A percentile compares a stretch with the other conserved stretches of the same genome.
These are phyloP conservation scores for Hamigera avellanea DNA, from an alignment of 495 filamentous ascomycete species.

Conservation along the genomic window DNA sequence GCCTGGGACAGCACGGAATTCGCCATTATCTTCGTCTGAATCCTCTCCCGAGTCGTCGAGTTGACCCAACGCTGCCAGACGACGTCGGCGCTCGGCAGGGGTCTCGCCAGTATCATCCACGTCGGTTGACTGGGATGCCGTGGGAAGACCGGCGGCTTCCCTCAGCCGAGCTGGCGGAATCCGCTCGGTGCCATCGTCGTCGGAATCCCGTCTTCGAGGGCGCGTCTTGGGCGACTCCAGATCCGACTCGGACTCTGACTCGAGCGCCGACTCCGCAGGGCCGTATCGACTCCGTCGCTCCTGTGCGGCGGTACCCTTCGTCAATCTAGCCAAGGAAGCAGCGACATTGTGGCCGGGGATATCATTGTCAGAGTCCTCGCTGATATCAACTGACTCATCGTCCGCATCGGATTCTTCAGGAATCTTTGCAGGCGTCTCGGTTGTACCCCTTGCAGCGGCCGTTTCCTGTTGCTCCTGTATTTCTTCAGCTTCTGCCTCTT, in stretches of 20 bases:
- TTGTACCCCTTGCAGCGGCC: neutral
- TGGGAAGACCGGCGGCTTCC: slow-evolving; percentile 18
- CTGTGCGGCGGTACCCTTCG: slow-evolving; percentile 33
- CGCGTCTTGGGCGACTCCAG: slow-evolving; percentile 7
- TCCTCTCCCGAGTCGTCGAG: slow-evolving; percentile 23
- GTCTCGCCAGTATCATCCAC: slow-evolving; percentile 54
- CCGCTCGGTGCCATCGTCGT: slow-evolving; percentile 48
- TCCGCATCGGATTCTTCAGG: slow-evolving; percentile 13
- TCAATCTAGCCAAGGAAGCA: slow-evolving; percentile 30
- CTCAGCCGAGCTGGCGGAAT: slow-evolving; percentile 34
- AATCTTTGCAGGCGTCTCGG: slow-evolving; percentile 4
- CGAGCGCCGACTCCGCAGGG: slow-evolving; percentile 4
- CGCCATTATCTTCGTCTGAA: slow-evolving; percentile 14
- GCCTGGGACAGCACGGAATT: slow-evolving; percentile 10
- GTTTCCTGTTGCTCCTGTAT: slow-evolving; percentile 7
- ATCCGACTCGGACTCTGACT: neutral
- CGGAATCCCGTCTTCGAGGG: slow-evolving; percentile 36
- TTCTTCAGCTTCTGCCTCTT: slow-evolving; percentile 25
- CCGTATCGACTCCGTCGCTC: slow-evolving; percentile 33
- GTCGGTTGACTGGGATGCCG: slow-evolving; percentile 2
- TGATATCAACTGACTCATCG: slow-evolving; percentile 16
- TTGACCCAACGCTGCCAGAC: slow-evolving; percentile 74
- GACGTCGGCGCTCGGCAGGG: slow-evolving; percentile 67
- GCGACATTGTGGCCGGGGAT: slow-evolving; percentile 35
- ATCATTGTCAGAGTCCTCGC: slow-evolving; percentile 17